phyloP scores from a whole-genome alignment of 2,329 filamentous ascomycete species.

The Lachnellula occidentalis region DNA sequence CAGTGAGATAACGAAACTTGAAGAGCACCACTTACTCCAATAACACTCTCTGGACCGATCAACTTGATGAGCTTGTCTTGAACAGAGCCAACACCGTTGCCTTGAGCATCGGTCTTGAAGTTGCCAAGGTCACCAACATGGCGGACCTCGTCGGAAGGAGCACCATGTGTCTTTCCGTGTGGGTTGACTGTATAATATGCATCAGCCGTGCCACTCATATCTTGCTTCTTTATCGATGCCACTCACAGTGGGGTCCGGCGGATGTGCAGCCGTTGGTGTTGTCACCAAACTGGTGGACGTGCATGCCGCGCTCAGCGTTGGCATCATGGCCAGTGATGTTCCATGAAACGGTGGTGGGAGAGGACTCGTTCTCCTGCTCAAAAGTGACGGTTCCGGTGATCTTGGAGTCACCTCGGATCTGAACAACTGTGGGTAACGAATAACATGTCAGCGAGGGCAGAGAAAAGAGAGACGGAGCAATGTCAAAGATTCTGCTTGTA shows the following conservation, averaged over 20 bases:
- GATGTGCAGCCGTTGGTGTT: slow-evolving; percentile 99
- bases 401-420: slow-evolving; percentile 97
- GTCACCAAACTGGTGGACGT: slow-evolving; percentile 98
- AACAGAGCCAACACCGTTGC: slow-evolving; percentile 77
- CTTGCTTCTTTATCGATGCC: not conserved
- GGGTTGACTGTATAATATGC: slow-evolving; percentile 72
- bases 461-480: not conserved
- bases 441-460: slow-evolving; percentile 7
- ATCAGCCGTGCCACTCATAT: slow-evolving; percentile 11
- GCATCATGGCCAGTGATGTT: slow-evolving; percentile 88
- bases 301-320: slow-evolving; percentile 96
- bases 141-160: slow-evolving; percentile 73
- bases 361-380: slow-evolving; percentile 80
- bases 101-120: slow-evolving; percentile 90
- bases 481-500: slow-evolving; percentile 25
- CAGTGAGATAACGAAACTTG: slow-evolving; percentile 13
- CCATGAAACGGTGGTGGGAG: slow-evolving; percentile 83
- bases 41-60: slow-evolving; percentile 90
- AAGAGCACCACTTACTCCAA: slow-evolving; percentile 61
- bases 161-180: slow-evolving; percentile 84
- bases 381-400: slow-evolving; percentile 90
- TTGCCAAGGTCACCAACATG: slow-evolving; percentile 98
- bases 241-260: slow-evolving; percentile 92
- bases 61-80: slow-evolving; percentile 85
- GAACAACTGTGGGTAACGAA: slow-evolving; percentile 61